These are phyloP conservation scores for Wickerhamiella dianesei DNA, from an alignment of 805 yeast species.

Conservation along the genomic window DNA sequence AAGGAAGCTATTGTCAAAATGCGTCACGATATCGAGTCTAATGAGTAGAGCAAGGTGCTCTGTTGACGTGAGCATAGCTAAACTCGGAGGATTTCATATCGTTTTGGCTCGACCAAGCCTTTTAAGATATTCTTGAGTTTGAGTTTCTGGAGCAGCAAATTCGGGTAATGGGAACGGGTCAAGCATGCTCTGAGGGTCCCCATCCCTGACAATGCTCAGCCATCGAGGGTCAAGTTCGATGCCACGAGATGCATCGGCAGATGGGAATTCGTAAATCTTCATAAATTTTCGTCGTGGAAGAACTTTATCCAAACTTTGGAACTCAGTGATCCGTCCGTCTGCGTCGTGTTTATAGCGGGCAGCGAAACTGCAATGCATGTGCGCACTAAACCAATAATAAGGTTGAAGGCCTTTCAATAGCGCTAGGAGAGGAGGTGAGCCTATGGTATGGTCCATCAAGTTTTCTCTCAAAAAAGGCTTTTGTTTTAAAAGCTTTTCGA, in stretches of 20 bases:
- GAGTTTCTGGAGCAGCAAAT: neutral
- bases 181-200: neutral
- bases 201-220: slow-evolving; percentile 1
- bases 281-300: slow-evolving; percentile 49
- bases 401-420: slow-evolving; percentile 48
- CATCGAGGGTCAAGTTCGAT: slow-evolving; percentile 3
- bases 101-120: neutral
- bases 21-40: slow-evolving; percentile 26
- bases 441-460: slow-evolving; percentile 44
- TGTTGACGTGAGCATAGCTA: no score
- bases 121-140: neutral
- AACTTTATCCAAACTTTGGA: slow-evolving; percentile 78
- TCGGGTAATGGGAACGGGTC: neutral
- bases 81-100: no score
- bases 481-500: slow-evolving; percentile 32
- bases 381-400: slow-evolving; percentile 73
- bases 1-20: slow-evolving; percentile 55
- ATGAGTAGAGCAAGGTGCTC: neutral
- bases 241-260: neutral
- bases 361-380: slow-evolving; percentile 60
- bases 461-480: slow-evolving; percentile 64
- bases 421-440: slow-evolving; percentile 53
- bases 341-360: slow-evolving; percentile 38
- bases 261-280: slow-evolving; percentile 34
- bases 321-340: slow-evolving; percentile 22